Conservation (phyloP, 2,329 filamentous ascomycete genomes). For the Cladosporium phlei region DNA sequence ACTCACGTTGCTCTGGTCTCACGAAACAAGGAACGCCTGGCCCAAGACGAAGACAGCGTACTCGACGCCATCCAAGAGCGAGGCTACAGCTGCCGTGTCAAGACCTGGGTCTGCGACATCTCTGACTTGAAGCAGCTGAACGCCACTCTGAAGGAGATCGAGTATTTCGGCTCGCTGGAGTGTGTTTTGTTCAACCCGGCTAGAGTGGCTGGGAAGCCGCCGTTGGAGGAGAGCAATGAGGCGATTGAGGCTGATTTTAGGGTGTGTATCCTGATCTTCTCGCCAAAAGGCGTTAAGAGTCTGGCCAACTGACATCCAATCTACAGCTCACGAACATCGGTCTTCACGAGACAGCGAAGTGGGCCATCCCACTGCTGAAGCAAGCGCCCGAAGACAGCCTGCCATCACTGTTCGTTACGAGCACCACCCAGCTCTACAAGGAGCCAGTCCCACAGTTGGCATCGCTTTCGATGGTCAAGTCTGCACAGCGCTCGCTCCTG, state of each 20-base stretch:
- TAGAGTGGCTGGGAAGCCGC: constrained; percentile 39
- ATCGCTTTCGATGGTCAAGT: constrained; percentile 48
- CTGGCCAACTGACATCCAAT: not conserved
- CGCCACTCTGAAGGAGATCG: constrained; percentile 38
- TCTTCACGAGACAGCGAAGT: constrained; percentile 46
- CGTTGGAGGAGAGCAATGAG: constrained; percentile 40
- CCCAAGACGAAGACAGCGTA: constrained; percentile 28
- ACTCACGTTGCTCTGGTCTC: constrained; percentile 47
- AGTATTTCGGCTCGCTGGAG: constrained; percentile 41
- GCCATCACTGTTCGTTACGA: constrained; percentile 48
- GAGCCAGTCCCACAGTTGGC: constrained; percentile 46
- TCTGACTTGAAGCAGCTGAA: constrained; percentile 37
- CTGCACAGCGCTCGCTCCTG: constrained; percentile 49
- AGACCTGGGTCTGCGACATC: constrained; percentile 44
- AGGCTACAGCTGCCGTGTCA: constrained; percentile 36
- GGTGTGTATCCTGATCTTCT: constrained; percentile 28
- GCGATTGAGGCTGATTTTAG: constrained; percentile 49
- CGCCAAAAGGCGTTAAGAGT: not conserved
- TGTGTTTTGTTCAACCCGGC: constrained; percentile 53
- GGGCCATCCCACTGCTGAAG: constrained; percentile 42
- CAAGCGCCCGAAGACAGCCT: constrained; percentile 33
- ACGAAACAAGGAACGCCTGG: constrained; percentile 39
- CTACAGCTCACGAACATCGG: constrained; percentile 44
- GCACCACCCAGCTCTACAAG: constrained; percentile 42
- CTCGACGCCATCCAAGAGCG: constrained; percentile 29